phyloP scores from a whole-genome alignment of 2,329 filamentous ascomycete genomes.

The Verticillium longisporum region DNA sequence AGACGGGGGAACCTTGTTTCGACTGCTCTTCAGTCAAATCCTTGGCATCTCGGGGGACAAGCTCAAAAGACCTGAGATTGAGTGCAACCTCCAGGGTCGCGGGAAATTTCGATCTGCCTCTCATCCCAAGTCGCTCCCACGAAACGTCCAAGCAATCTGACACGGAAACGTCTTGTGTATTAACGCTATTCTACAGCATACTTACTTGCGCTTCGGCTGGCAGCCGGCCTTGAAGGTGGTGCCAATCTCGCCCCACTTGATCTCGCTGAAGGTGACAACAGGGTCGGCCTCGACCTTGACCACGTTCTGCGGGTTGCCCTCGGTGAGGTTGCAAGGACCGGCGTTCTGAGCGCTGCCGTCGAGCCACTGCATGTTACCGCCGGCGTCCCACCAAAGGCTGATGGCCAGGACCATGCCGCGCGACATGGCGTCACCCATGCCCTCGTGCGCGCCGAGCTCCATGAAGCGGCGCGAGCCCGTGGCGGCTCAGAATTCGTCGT shows the following conservation, averaged over 20 bases:
- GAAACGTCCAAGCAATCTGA: too few relatives aligned
- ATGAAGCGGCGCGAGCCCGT: conserved; percentile 21
- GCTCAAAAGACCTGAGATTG: too few relatives aligned
- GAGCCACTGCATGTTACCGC: conserved; percentile 46
- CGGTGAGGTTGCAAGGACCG: conserved; percentile 46
- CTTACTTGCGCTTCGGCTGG: neutral
- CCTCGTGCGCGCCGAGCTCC: conserved; percentile 31
- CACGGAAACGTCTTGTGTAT: too few relatives aligned
- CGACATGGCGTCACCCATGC: conserved; percentile 36
- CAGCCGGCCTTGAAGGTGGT: conserved; percentile 33
- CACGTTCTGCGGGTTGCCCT: conserved; percentile 44
- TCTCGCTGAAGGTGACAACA: conserved; percentile 47
- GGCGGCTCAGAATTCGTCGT: conserved; percentile 26
- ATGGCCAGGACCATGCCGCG: conserved; percentile 46
- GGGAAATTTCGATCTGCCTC: too few relatives aligned
- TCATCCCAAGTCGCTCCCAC: too few relatives aligned
- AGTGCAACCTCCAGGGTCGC: too few relatives aligned
- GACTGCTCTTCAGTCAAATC: neutral
- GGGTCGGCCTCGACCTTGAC: conserved; percentile 37
- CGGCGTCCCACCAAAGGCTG: conserved; percentile 47
- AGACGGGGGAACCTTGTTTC: neutral
- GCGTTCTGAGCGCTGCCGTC: conserved; percentile 31
- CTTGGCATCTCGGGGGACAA: too few relatives aligned
- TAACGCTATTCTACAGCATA: too few relatives aligned
- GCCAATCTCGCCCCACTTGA: conserved; percentile 55